Evolutionary conservation across 768 basidiomycete genomes (phyloP), one percentile per base, ranked within the genome.

Genomic region (Lactifluus volemus): DNA sequence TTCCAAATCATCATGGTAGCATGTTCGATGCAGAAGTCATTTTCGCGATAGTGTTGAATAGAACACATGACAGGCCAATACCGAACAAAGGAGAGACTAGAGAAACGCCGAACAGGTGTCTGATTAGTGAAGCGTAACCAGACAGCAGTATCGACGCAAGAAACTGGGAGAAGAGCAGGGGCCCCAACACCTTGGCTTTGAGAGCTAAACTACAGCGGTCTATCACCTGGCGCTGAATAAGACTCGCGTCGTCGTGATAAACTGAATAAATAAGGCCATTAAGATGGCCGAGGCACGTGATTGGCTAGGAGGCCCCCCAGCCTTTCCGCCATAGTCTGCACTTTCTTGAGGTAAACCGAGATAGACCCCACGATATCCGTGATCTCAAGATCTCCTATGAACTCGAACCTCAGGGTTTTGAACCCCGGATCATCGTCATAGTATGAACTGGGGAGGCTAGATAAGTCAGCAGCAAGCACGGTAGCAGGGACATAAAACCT

Each of bases 311-410:
- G 12, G 47, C 25, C 19, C 36, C 49, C 47, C 5, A 63, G 17
- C 47, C 42, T 63, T 38, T 49, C 52, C 9, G 48, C 48, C 61
- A 63, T 49, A 14, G 30, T 41, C 12, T 7, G 52, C 30, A 63
- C 61, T 30, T 58, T 63, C 17, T 63, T 63, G 45, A 58, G 21
- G 52, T 63, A 63, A 1, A 63, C 15, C 25, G 41, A 42, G n/a
- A 63, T 63, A 14, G 61, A 58, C 21, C 45, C 32, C 41, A 36
- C 32, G 34, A 63, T 21, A 38, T 63, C 61, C 17, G 39, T 17
- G 5, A 58, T 38, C 45, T 49, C 56, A 12, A 58, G 41, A 21
- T 58, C 38, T 25, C 61, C 61, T 11, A 63, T 17, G 8, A 63
- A 58, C 11, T 30, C 19, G 41, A 38, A 49, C 47, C 58, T 63